Percentiles rank a stretch among this genome's conserved stretches.
These are phyloP conservation scores for Aspergillus ruber DNA, from an alignment of 2,329 filamentous ascomycete species.

Conservation along the genomic window DNA sequence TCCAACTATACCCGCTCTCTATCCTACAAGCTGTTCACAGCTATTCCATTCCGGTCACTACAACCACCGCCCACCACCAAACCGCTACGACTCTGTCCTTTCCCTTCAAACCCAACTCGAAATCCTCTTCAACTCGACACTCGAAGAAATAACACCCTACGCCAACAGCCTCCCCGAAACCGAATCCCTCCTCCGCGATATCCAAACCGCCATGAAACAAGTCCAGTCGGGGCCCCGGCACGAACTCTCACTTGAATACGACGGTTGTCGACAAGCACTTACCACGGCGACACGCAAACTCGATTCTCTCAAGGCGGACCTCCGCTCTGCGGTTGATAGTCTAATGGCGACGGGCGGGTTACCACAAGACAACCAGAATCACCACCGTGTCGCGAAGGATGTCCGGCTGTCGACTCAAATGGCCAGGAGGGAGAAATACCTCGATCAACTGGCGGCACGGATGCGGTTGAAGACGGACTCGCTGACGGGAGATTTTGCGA, in stretches of 20 bases:
- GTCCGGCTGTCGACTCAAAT: conserved; percentile 25
- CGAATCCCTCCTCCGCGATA: conserved; percentile 21
- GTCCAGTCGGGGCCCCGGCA: conserved; percentile 20
- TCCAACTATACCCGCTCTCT: conserved; percentile 17
- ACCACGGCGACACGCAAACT: conserved; percentile 28
- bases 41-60: conserved; percentile 8
- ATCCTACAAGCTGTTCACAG: conserved; percentile 23
- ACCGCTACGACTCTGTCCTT: conserved; percentile 12
- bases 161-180: conserved; percentile 22
- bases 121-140: conserved; percentile 22
- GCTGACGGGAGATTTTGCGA: conserved; percentile 21
- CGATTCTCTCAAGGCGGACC: conserved; percentile 28
- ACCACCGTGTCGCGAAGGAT: conserved; percentile 14
- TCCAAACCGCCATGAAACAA: conserved; percentile 22
- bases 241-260: conserved; percentile 33
- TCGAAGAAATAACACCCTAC: conserved; percentile 22
- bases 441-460: conserved; percentile 25
- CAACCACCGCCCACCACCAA: conserved; percentile 5
- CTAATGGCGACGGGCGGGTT: conserved; percentile 18
- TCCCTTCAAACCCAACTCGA: conserved; percentile 21
- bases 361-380: no score
- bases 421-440: conserved; percentile 24
- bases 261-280: conserved; percentile 26
- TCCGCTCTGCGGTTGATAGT: conserved; percentile 30
- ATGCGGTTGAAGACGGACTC: conserved; percentile 29